These are phyloP conservation scores for Polyrhizophydium stewartii DNA, from an alignment of 371 early-diverging fungal genomes.

Conservation along the genomic window DNA sequence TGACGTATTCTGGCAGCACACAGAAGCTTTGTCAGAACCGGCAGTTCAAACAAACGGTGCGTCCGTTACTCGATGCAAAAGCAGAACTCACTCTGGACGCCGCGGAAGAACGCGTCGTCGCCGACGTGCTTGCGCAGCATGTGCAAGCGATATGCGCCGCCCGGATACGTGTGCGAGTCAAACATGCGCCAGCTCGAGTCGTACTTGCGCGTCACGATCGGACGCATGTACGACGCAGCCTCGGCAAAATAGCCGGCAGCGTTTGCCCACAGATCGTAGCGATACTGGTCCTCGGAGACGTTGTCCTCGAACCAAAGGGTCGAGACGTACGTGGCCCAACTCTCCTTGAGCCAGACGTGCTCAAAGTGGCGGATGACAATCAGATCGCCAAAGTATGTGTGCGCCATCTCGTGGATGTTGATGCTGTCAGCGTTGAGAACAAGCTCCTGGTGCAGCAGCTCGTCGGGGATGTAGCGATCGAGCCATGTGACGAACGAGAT, in stretches of 20 bases:
- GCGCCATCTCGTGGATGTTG: conserved; percentile 62
- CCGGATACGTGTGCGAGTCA: conserved; percentile 52
- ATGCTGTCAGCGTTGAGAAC: conserved; percentile 15
- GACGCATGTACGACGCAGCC: conserved; percentile 47
- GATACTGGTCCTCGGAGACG: conserved; percentile 34
- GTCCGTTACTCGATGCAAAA: background rate
- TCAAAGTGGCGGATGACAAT: conserved; percentile 58
- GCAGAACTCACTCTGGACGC: conserved; percentile 25
- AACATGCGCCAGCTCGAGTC: conserved; percentile 53
- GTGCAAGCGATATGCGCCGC: conserved; percentile 51
- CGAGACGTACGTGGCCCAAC: conserved; percentile 50
- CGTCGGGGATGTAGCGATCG: conserved; percentile 26
- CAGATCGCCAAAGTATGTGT: conserved; percentile 59
- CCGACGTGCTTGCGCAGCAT: conserved; percentile 53
- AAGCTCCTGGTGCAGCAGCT: conserved; percentile 15
- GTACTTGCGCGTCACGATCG: conserved; percentile 50
- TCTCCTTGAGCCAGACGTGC: conserved; percentile 64
- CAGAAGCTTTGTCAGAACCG: background rate
- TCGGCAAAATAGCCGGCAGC: conserved; percentile 34
- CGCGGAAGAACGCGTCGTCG: conserved; percentile 52
- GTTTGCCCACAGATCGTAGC: conserved; percentile 33
- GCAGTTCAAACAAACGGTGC: background rate
- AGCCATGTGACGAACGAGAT: conserved; percentile 46
- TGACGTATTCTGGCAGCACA: conserved; percentile 30
- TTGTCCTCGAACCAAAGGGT: conserved; percentile 34